These are phyloP conservation scores for Schizophyllum commune DNA, from an alignment of 1,284 basidiomycete genomes.

Conservation along the genomic window DNA sequence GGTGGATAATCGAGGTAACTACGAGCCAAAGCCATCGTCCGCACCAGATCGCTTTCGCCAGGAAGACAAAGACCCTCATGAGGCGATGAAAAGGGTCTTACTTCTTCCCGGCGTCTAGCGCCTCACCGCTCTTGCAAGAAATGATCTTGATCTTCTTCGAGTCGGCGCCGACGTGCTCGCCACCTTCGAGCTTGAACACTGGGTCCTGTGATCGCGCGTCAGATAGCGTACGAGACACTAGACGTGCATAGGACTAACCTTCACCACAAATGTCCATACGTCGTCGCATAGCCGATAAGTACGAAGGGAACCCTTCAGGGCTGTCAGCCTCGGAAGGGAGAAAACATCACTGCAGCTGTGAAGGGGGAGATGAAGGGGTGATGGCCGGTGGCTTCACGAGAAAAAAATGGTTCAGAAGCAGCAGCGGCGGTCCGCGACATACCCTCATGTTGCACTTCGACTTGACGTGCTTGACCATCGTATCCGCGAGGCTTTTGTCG, in stretches of 20 bases:
- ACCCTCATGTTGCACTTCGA: conserved; percentile 89
- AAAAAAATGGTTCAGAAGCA: background rate
- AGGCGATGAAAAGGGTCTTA: conserved; percentile 12
- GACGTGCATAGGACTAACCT: conserved; percentile 19
- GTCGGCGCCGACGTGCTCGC: conserved; percentile 62
- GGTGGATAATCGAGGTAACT: background rate
- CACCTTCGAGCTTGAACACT: conserved; percentile 93
- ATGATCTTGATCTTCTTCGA: conserved; percentile 84
- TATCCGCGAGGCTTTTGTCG: conserved; percentile 90
- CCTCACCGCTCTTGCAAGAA: conserved; percentile 90
- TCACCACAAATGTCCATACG: conserved; percentile 95
- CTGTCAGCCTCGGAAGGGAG: background rate
- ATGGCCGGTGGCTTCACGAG: background rate
- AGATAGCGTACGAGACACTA: background rate
- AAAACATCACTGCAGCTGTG: background rate
- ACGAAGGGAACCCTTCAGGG: conserved; percentile 71
- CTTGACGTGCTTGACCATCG: conserved; percentile 87
- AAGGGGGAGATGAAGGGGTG: background rate
- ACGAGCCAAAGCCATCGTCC: background rate
- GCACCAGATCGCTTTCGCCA: background rate
- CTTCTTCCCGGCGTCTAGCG: conserved; percentile 70
- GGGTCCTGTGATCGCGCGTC: conserved; percentile 38
- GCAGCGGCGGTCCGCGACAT: conserved; percentile 14
- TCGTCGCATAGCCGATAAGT: conserved; percentile 95
- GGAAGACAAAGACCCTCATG: background rate